These are phyloP conservation scores for Chalaropsis thielavioides DNA, from an alignment of 2,329 filamentous ascomycete genomes.

Conservation along the genomic window DNA sequence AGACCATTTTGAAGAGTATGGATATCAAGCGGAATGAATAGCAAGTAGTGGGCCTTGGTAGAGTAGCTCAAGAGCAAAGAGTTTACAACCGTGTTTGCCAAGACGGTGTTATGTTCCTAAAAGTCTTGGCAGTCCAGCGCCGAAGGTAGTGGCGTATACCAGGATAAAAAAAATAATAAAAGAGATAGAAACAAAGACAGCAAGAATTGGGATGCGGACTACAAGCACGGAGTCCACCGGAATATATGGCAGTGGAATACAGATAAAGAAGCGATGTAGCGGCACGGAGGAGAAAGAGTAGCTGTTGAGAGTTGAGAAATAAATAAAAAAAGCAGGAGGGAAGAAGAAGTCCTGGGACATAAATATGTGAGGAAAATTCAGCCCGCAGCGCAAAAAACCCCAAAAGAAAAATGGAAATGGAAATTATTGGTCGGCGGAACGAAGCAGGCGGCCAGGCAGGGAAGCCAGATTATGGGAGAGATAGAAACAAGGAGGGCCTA, in stretches of 20 bases:
- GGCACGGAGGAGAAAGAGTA: not conserved
- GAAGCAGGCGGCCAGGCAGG: not conserved
- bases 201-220: not conserved
- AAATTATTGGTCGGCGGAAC: not conserved
- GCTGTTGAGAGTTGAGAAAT: not conserved
- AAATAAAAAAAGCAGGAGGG: not conserved
- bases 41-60: not conserved
- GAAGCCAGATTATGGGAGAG: not conserved
- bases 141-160: not conserved
- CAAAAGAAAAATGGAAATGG: slow-evolving; percentile 3
- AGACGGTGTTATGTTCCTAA: slow-evolving; percentile 1
- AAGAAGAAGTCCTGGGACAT: not conserved
- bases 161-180: not conserved
- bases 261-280: not conserved
- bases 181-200: not conserved
- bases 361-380: not conserved
- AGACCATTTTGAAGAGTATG: not conserved
- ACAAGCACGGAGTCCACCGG: not conserved
- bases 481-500: not conserved
- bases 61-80: not conserved
- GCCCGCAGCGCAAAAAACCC: not conserved
- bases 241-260: too few species aligned
- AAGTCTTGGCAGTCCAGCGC: slow-evolving; percentile 3
- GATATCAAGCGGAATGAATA: not conserved
- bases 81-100: not conserved